phyloP scores from a whole-genome alignment of 495 filamentous ascomycete species.

The Aspergillus funiculosus region DNA sequence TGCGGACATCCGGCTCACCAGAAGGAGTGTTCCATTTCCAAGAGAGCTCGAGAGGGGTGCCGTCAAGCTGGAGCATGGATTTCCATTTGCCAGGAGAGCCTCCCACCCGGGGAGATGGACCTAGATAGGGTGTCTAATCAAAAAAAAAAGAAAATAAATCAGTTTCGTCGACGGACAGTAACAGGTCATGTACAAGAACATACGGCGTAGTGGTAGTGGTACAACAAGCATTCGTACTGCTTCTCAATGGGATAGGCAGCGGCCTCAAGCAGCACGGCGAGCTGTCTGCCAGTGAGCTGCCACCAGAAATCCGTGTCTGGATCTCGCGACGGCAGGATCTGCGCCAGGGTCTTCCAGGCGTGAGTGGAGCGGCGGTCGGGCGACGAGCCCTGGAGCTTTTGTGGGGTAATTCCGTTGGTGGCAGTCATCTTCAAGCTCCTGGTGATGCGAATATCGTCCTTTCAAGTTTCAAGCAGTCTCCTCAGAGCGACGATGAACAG shows the following conservation, averaged over 20 bases:
- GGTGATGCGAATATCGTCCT: neutral
- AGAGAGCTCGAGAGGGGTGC: slow-evolving; percentile 5
- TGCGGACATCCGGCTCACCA: slow-evolving; percentile 1
- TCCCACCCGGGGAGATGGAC: neutral
- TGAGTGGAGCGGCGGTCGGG: neutral
- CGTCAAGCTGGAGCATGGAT: slow-evolving; percentile 3
- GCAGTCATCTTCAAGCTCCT: neutral
- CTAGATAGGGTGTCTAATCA: slow-evolving; percentile 6
- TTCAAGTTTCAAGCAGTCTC: no score
- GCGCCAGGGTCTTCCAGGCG: slow-evolving; percentile 3
- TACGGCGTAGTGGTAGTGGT: slow-evolving; percentile 11
- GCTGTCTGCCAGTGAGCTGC: slow-evolving; percentile 4
- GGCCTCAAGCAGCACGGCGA: slow-evolving; percentile 5
- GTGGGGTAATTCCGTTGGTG: neutral
- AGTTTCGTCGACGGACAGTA: neutral
- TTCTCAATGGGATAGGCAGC: slow-evolving; percentile 9
- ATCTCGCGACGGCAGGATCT: slow-evolving; percentile 3
- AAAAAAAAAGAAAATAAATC: neutral
- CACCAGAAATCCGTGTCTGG: slow-evolving; percentile 7
- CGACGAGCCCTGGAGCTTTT: neutral
- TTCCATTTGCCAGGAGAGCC: neutral
- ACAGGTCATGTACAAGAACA: neutral
- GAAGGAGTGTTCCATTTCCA: slow-evolving; percentile 3
- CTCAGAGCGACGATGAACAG: no score
- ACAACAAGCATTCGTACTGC: slow-evolving; percentile 7